Conservation (phyloP, 192 early-diverging fungal genomes). For the Lobosporangium transversale region DNA sequence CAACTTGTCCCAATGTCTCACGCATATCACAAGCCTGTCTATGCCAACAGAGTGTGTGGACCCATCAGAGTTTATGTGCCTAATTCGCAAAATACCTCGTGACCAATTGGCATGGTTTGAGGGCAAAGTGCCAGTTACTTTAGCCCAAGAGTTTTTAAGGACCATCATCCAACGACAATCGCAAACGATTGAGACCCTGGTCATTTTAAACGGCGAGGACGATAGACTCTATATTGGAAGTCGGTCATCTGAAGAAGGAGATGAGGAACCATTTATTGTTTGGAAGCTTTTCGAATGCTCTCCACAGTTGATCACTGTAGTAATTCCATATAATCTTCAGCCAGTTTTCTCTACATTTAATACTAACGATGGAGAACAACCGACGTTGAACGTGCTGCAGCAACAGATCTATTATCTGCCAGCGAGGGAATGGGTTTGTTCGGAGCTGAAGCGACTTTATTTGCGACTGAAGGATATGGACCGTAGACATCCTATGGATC, state of each 20-base stretch:
- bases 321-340: slow-evolving; percentile 15
- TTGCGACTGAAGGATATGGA: slow-evolving; percentile 41
- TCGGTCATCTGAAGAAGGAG: no score
- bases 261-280: slow-evolving; percentile 19
- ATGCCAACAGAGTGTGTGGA: slow-evolving; percentile 6
- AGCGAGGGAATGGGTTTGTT: slow-evolving; percentile 23
- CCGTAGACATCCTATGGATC: slow-evolving; percentile 13
- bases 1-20: not conserved
- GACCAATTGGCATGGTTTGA: slow-evolving; percentile 2
- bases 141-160: slow-evolving; percentile 16
- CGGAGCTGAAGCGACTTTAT: slow-evolving; percentile 12
- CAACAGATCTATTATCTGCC: no score
- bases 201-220: not conserved
- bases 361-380: no score
- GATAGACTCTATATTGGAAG: no score
- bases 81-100: slow-evolving; percentile 5
- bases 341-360: no score
- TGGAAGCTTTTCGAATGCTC: slow-evolving; percentile 31
- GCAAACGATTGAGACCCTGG: slow-evolving; percentile 9
- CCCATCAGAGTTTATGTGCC: slow-evolving; percentile 7
- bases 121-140: slow-evolving; percentile 16
- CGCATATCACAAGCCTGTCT: not conserved
- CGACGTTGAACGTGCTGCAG: no score
- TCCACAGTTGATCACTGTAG: slow-evolving; percentile 5
- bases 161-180: slow-evolving; percentile 7